Percentiles rank a stretch among this genome's conserved stretches.
phyloP scores from a whole-genome alignment of 805 yeast species.

The Nakazawaea ambrosiae region DNA sequence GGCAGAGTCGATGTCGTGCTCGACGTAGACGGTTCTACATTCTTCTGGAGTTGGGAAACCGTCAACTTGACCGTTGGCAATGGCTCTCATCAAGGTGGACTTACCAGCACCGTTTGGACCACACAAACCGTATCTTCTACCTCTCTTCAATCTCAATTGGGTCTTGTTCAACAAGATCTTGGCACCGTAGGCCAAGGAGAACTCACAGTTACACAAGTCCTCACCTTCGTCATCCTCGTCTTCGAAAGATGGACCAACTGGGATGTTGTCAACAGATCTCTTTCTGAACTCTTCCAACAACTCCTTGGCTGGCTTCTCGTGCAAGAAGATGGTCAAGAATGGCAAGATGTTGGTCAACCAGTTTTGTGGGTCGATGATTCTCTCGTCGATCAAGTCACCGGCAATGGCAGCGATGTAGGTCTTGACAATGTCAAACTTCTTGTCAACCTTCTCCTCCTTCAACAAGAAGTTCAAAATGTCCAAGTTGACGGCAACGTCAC shows the following conservation, averaged over 20 bases:
- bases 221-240: constrained; percentile 98
- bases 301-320: constrained; percentile 86
- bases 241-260: constrained; percentile 84
- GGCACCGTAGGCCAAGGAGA: constrained; percentile 99
- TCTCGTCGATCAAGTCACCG: constrained; percentile 98
- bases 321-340: constrained; percentile 93
- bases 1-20: constrained; percentile 98
- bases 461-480: constrained; percentile 72
- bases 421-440: constrained; percentile 74
- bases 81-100: constrained; percentile 97
- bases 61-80: constrained; percentile 97
- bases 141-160: constrained; percentile 97
- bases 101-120: constrained; percentile 99
- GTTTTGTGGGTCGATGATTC: constrained; percentile 84
- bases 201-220: constrained; percentile 99
- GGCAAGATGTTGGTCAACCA: constrained; percentile 89
- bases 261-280: constrained; percentile 96
- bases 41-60: constrained; percentile 99
- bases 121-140: constrained; percentile 99
- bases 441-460: constrained; percentile 57
- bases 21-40: constrained; percentile 98
- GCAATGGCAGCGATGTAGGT: constrained; percentile 91
- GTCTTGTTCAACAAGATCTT: constrained; percentile 99
- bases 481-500: constrained; percentile 87
- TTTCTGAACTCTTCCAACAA: constrained; percentile 91